These are phyloP conservation scores for Cryptosporidium muris DNA, from an alignment of 169 alveolate genomes.

Conservation along the genomic window DNA sequence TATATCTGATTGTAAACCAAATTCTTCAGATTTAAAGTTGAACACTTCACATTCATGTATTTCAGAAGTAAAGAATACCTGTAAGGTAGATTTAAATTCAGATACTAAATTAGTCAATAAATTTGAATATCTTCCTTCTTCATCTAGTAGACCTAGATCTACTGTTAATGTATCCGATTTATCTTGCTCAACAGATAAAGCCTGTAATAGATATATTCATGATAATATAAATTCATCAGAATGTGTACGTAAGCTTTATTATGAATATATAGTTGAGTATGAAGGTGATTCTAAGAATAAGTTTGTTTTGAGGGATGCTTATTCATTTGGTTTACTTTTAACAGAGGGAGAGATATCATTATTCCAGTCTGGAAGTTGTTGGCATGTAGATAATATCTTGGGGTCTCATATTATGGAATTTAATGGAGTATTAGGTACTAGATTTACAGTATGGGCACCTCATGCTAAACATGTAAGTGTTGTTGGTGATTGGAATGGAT, in stretches of 20 bases:
- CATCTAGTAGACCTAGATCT: constrained; percentile 16
- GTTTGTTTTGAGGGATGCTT: constrained; percentile 72
- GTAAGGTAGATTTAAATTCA: no score
- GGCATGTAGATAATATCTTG: constrained; percentile 80
- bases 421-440: constrained; percentile 77
- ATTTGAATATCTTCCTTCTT: not conserved
- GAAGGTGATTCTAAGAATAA: constrained; percentile 62
- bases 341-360: constrained; percentile 73
- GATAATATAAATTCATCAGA: constrained; percentile 45
- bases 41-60: no score
- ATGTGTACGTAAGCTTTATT: constrained; percentile 59
- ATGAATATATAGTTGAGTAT: constrained; percentile 72
- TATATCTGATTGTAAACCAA: no score
- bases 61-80: not conserved
- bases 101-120: no score
- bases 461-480: constrained; percentile 75
- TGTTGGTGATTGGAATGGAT: constrained; percentile 81
- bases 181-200: constrained; percentile 41
- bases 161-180: not conserved
- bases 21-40: no score
- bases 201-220: constrained; percentile 54
- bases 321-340: constrained; percentile 74
- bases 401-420: constrained; percentile 76
- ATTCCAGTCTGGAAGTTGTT: constrained; percentile 80
- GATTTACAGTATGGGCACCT: constrained; percentile 82